Evolutionary conservation across 352 stramenopile genomes (phyloP), one percentile per base, ranked within the genome.

Genomic region (Globisporangium middletonii): DNA sequence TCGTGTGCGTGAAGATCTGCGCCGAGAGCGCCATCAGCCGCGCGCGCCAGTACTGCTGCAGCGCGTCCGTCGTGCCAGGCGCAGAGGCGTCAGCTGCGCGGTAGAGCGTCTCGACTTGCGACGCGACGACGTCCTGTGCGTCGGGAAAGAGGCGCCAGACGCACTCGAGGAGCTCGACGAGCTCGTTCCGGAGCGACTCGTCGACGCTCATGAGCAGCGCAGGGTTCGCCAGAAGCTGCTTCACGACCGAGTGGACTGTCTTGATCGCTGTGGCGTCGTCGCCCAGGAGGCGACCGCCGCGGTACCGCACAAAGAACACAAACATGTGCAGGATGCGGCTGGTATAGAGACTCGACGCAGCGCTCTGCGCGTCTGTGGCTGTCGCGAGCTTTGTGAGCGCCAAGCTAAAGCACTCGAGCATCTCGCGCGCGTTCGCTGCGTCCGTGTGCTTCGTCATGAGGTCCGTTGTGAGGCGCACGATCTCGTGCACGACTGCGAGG

Each of bases 371-470:
- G 35, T 75, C 64, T 1, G 60, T 62, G 30, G 70, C 61, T 2
- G 70, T 35, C 18, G 66, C 28, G 50, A 86, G 70, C 56, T 89
- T 92, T 54, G 70, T 66, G 37, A 88, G 64, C 11, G 86, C 76
- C 11, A 83, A 59, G 5, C 65, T 50, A 13, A 94, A 71, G 57
- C 82, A 89, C 26, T 84, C 80, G 11, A 92, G 75, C 64, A 95
- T 76, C 50, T 84, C 75, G 5, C 63, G 60, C 0, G 78, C 71
- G 47, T 95, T 78, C 3, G 74, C 68, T 0, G 71, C 72, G 52
- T 92, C 78, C 2, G 86, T 93, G 63, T 95, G 77, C 45, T 86
- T 82, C 33, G 78, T 83, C 79, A 94, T 86, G 5, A 77, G 71
- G 51, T 80, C 75, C 50, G 65, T 85, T 13, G 83, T 93, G 52